Evolutionary conservation across 129 eudicot species (phyloP), one percentile per base, ranked within the genome.

Genomic region (Flaveria robusta): DNA sequence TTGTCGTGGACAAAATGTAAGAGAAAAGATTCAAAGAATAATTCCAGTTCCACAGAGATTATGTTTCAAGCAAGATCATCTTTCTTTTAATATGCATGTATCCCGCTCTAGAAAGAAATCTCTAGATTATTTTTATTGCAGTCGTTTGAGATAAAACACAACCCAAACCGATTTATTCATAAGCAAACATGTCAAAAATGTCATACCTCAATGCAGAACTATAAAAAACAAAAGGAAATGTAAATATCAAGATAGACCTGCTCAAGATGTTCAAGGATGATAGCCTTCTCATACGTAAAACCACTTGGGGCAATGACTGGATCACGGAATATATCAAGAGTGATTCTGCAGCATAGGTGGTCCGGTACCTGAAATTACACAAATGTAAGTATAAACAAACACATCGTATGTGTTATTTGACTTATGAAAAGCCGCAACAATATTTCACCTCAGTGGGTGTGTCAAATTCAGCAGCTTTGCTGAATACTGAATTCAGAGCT

Each of bases 221-320:
- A 43, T 43, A 47, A 56, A 16, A 41, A 9, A 41, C 14, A 18
- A 15, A 29, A 55, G 47, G 0, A 24, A 45, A 16, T 5, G 15
- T 56, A 13, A 65, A 27, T 26, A 55, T 23, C 14, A 70, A 20
- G 37, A 63, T 19, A n/a, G 58, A 91, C 99, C 99, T 94, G 92
- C 31, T 86, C 74, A 23, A 95, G 84, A 82, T 95, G 99, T 0
- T 95, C 96, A 45, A 89, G 88, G 71, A 95, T 95, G 42, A 77
- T 80, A 19, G 88, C 90, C 82, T 96, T 83, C 87, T 95, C 99
- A 70, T 95, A 95, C 13, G 99, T 84, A 55, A 89, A 45, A 43
- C 99, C 99, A 67, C 99, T 91, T 5, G 99, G 96, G 19, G 96
- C 87, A 76, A 85, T 95, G 52, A 95, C 97, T 18, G 99, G 97